Percentiles rank a stretch among this genome's conserved stretches.
Conservation (phyloP, 2,329 filamentous ascomycete genomes). For the Chaetomium sp. region DNA sequence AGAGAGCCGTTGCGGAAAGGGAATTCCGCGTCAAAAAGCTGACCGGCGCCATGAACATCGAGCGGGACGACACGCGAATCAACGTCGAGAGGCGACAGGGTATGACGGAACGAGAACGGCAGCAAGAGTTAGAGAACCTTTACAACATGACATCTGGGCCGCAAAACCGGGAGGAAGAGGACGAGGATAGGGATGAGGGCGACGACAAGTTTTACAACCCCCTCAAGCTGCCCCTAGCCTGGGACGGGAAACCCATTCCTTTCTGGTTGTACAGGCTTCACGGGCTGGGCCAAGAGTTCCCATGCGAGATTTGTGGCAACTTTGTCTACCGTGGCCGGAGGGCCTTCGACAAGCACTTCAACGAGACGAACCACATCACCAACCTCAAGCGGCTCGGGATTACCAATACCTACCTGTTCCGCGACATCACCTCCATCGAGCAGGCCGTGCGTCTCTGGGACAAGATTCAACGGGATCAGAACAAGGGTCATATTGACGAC, state of each 20-base stretch:
- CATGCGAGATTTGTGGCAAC: slow-evolving; percentile 95
- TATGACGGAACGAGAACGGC: slow-evolving; percentile 93
- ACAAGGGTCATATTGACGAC: slow-evolving; percentile 66
- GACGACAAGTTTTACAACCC: slow-evolving; percentile 95
- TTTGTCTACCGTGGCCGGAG: slow-evolving; percentile 97
- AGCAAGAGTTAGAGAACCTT: slow-evolving; percentile 86
- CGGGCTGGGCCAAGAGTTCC: slow-evolving; percentile 87
- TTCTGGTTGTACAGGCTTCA: slow-evolving; percentile 99
- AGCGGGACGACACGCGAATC: slow-evolving; percentile 80
- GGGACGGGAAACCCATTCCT: slow-evolving; percentile 98
- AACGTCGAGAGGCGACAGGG: slow-evolving; percentile 96
- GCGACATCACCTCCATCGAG: slow-evolving; percentile 88
- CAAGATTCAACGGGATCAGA: slow-evolving; percentile 82
- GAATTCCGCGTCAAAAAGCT: slow-evolving; percentile 79
- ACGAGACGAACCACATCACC: slow-evolving; percentile 86
- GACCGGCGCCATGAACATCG: slow-evolving; percentile 73
- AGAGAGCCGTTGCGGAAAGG: slow-evolving; percentile 82
- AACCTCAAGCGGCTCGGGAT: slow-evolving; percentile 92
- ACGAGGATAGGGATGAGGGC: slow-evolving; percentile 66
- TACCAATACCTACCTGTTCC: slow-evolving; percentile 81
- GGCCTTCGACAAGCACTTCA: slow-evolving; percentile 98
- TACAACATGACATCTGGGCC: slow-evolving; percentile 50
- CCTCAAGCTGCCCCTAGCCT: slow-evolving; percentile 87
- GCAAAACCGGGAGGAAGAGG: slow-evolving; percentile 45
- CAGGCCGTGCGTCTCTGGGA: slow-evolving; percentile 87